Base-by-base conservation (phyloP, 106 monocot species). In the Platanthera guangdongensis region DNA sequence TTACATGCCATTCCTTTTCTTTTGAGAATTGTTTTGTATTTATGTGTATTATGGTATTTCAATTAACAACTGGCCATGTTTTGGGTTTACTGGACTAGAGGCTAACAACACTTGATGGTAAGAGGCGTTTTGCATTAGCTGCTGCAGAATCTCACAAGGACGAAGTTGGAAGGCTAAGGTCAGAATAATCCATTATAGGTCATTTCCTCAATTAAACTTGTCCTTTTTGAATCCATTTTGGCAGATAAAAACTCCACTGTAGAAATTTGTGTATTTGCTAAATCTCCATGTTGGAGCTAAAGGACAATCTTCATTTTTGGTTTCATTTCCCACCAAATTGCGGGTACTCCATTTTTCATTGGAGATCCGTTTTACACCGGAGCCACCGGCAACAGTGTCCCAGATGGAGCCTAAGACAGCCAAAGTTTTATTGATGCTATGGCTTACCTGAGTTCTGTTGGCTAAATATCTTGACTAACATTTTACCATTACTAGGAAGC, bases 121-220 rank as follows among this genome's bases (percentile, higher is more conserved):
- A 99, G 78, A 92, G 99, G 52, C 85, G 99, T 15, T 99, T 99
- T 88, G 99, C 99, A 74, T 72, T 99, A 81, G 99, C 99, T 74
- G 92, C 99, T 81, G 91, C 88, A 75, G 83, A 72, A 79, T 94
- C 99, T 53, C 99, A 89, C 71, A 92, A 92, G 82, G 94, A 99
- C 77, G 94, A 99, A 81, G 93, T 94, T 90, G 94, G 94, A 67
- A 86, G 99, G 75, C 82, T 94, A 79, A 99, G 99, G 99, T 96
- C 47, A 78, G 52, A 32, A 75, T 65, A 49, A 18, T 75, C 22
- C n/a, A 46, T 51, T 11, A 21, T 51, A 22, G 5, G 70, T 71
- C 48, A n/a, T 7, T 2, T 18, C 39, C 19, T 46, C 51, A 50
- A 51, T 50, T 6, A 72, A 21, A 72, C 39, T 72, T 72, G 16